A percentile compares a stretch with the other conserved stretches of the same genome.
phyloP scores from a whole-genome alignment of 1,139 yeast genomes.

The Cylindricascospora bacillispora region DNA sequence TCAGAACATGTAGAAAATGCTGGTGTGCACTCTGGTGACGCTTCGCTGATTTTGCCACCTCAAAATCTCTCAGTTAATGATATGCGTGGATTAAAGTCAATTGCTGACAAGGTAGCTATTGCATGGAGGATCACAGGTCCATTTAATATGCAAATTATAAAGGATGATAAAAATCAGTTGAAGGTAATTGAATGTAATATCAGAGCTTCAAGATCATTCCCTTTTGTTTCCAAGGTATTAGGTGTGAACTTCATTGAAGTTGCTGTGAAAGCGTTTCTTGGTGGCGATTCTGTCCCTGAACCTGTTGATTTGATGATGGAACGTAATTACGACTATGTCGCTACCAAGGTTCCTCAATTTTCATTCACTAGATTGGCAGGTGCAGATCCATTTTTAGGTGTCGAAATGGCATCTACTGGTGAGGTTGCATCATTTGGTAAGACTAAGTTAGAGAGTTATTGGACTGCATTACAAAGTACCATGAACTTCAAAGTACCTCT shows the following conservation, averaged over 20 bases:
- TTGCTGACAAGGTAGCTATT: constrained; percentile 87
- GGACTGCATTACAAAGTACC: constrained; percentile 94
- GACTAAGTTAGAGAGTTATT: constrained; percentile 79
- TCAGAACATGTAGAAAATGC: constrained; percentile 99
- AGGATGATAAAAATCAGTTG: constrained; percentile 62
- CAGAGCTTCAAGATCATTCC: constrained; percentile 97
- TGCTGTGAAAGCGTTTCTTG: constrained; percentile 77
- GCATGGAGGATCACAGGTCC: constrained; percentile 98
- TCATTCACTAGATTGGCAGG: constrained; percentile 97
- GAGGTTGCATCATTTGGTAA: constrained; percentile 95
- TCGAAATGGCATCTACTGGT: constrained; percentile 98
- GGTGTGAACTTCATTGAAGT: constrained; percentile 93
- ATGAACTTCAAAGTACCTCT: constrained; percentile 91
- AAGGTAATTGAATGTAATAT: constrained; percentile 98
- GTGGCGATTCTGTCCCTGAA: constrained; percentile 36
- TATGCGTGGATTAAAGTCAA: constrained; percentile 64
- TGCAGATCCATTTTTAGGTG: constrained; percentile 97
- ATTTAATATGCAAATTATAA: constrained; percentile 84
- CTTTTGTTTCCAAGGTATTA: constrained; percentile 94
- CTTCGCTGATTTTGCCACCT: constrained; percentile 93
- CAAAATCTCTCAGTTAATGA: constrained; percentile 83
- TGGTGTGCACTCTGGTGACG: constrained; percentile 99
- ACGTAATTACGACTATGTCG: constrained; percentile 55
- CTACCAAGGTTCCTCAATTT: constrained; percentile 95
- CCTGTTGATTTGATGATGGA: constrained; percentile 57